Evolutionary conservation across 2,329 filamentous ascomycete species (phyloP).

Genomic region (Penicillium sp.): DNA sequence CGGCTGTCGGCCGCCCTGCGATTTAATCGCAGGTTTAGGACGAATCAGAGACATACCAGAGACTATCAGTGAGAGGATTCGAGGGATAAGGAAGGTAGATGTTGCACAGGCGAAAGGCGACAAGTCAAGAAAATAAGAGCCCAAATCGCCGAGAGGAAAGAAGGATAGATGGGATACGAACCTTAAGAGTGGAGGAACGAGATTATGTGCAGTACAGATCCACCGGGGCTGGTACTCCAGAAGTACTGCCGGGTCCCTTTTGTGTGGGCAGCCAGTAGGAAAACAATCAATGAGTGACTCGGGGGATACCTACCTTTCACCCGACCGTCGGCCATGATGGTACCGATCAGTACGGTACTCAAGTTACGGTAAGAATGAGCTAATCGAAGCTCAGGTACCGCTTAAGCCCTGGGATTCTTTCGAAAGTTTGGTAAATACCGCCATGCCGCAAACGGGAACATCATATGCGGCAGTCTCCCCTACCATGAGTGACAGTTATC

Average conservation of each 20-base stretch:
- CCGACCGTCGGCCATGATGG: conserved; percentile 3
- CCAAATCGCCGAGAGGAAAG: conserved; percentile 10
- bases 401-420: background rate
- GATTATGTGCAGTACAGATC: conserved; percentile 18
- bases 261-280: conserved; percentile 2
- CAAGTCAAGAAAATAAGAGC: conserved; percentile 1
- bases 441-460: conserved; percentile 6
- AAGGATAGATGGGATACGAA: conserved; percentile 17
- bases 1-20: conserved; percentile 5
- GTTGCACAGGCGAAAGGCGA: background rate
- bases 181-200: conserved; percentile 15
- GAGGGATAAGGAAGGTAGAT: background rate
- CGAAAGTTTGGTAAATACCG: conserved; percentile 13
- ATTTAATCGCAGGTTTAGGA: conserved; percentile 3
- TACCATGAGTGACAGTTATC: background rate
- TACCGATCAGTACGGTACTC: conserved; percentile 12
- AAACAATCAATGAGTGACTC: conserved; percentile 19
- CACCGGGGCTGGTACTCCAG: conserved; percentile 15
- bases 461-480: conserved; percentile 1
- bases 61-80: background rate
- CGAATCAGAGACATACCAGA: background rate
- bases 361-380: conserved; percentile 11
- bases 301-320: background rate
- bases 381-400: conserved; percentile 10
- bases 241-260: conserved; percentile 16